Percentiles rank a stretch among this genome's conserved stretches.
These are phyloP conservation scores for Neoboletus subvelutipes DNA, from an alignment of 768 basidiomycete genomes.

Conservation along the genomic window DNA sequence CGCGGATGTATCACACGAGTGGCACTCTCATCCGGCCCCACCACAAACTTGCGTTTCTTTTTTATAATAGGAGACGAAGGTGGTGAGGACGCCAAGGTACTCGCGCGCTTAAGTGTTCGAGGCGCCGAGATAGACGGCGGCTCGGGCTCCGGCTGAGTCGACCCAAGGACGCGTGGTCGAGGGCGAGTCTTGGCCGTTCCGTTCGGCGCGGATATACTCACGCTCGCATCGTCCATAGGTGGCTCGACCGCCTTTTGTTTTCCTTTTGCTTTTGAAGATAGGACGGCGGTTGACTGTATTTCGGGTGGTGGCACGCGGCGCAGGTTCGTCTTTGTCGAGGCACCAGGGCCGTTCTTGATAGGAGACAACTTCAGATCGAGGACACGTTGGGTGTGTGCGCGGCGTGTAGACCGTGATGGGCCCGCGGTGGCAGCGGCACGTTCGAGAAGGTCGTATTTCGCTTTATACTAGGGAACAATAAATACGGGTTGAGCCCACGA, in stretches of 20 bases:
- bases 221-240: slow-evolving; percentile 6
- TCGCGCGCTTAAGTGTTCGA: slow-evolving; percentile 29
- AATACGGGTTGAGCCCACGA: slow-evolving; percentile 3
- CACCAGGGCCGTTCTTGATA: slow-evolving; percentile 8
- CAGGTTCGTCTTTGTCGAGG: slow-evolving; percentile 12
- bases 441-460: slow-evolving; percentile 59
- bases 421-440: slow-evolving; percentile 42
- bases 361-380: slow-evolving; percentile 40
- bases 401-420: slow-evolving; percentile 59
- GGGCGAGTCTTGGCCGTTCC: slow-evolving; percentile 11
- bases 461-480: slow-evolving; percentile 53
- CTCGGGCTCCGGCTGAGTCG: slow-evolving; percentile 3
- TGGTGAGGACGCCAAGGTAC: slow-evolving; percentile 19
- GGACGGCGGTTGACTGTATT: not conserved
- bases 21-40: slow-evolving; percentile 4
- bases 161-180: slow-evolving; percentile 3
- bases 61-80: slow-evolving; percentile 18
- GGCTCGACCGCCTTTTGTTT: slow-evolving; percentile 31
- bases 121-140: slow-evolving; percentile 8
- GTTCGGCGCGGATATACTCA: slow-evolving; percentile 14
- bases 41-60: slow-evolving; percentile 29
- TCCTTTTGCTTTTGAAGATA: slow-evolving; percentile 33
- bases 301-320: slow-evolving; percentile 8
- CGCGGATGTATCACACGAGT: slow-evolving; percentile 8
- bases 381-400: slow-evolving; percentile 54